Evolutionary conservation across 1,139 yeast species (phyloP), one percentile per base, ranked within the genome.

Genomic region (Pichia sp.): DNA sequence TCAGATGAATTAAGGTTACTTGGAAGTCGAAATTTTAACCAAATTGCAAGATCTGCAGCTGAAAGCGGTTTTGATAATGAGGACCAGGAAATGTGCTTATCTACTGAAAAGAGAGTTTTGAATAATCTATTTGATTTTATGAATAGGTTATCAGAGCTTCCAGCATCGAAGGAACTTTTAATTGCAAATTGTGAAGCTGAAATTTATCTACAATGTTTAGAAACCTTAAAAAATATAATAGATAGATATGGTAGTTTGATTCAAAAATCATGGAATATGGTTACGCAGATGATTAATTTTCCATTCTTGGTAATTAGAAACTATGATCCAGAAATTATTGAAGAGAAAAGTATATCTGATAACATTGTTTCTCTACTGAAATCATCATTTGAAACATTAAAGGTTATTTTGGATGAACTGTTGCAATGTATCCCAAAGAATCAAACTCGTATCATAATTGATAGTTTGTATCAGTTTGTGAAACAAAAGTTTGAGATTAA

Each of bases 391-490:
- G 90, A 83, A 53, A 84, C 94, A 0, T 70, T 90, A 54, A 90
- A 87, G 58, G 71, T 90, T 45, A 81, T 90, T 27, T 73, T 94
- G 53, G 94, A 88, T 59, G 97, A 90, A 61, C 87, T 90, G 60
- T 66, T 90, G 48, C 80, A 79, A 39, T 70, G 80, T 2, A 68
- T 92, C 24, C 96, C 97, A 0, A 64, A 71, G 39, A 68, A 70
- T 25, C 83, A 84, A 48, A 70, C 87, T 43, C 76, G 74, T 52
- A 71, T 74, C 7, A 73, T 89, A 32, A 79, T 88, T 51, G 88
- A 86, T 55, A 80, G 90, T 1, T 70, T 90, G 40, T 77, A 74
- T 55, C 76, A 79, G 53, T 92, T 88, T 64, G 82, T 88, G 41
- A 67, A 73, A 13, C 97, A 92, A 59, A 67, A 66, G 2, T 72